phyloP scores from a whole-genome alignment of 768 basidiomycete species.

The Leccinum arenicola region DNA sequence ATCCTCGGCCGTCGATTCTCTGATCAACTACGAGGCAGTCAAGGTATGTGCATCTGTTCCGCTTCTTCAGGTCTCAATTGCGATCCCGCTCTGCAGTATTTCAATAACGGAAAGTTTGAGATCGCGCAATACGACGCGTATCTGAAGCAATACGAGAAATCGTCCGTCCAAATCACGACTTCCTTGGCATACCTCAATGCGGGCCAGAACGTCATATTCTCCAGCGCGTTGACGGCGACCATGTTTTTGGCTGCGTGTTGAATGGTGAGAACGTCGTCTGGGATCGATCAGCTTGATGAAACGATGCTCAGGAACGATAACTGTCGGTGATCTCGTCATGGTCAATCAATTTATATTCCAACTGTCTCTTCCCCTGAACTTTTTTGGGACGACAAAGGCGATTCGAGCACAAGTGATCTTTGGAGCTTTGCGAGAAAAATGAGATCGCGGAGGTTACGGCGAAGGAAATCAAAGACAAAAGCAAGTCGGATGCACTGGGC shows the following conservation, averaged over 20 bases:
- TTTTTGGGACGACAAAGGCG: conserved; percentile 32
- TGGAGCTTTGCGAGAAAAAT: not conserved
- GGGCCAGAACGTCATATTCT: conserved; percentile 96
- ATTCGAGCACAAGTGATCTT: not conserved
- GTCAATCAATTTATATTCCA: conserved; percentile 99
- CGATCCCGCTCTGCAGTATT: conserved; percentile 55
- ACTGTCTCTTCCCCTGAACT: conserved; percentile 92
- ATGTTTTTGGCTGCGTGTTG: conserved; percentile 93
- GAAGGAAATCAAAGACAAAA: not conserved
- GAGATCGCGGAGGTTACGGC: not conserved
- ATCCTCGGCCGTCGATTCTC: conserved; percentile 86
- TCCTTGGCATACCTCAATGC: conserved; percentile 92
- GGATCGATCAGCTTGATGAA: not conserved
- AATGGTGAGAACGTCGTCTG: conserved; percentile 52
- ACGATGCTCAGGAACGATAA: conserved; percentile 78
- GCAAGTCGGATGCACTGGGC: not conserved
- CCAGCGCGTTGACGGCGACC: conserved; percentile 85
- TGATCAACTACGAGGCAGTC: conserved; percentile 98
- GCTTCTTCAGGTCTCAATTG: not conserved
- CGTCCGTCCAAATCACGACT: conserved; percentile 92
- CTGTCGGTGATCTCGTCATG: conserved; percentile 98
- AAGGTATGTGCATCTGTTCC: conserved; percentile 55
- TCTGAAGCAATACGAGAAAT: conserved; percentile 81
- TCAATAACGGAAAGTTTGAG: conserved; percentile 96
- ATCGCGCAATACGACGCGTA: conserved; percentile 90